Base-by-base conservation (phyloP, 176 grass and related monocot species). In the Saccharum officinarum region DNA sequence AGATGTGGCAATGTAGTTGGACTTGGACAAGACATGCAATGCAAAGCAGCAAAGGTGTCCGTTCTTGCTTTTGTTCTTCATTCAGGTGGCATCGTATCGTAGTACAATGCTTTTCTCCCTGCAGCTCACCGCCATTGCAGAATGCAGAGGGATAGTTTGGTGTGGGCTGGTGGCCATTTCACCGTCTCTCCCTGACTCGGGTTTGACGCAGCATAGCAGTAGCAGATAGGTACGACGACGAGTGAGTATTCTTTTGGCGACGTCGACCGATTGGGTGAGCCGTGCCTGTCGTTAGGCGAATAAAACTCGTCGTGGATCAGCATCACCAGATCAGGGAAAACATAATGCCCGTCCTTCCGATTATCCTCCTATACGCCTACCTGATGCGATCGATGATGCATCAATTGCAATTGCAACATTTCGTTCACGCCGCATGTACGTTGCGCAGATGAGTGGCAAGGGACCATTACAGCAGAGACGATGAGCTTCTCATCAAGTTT, bases 211-310 rank as follows among this genome's bases (percentile, higher is more conserved):
- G 67, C 71, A 57, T 47, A 61, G 22, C 57, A 61, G n/a, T 22
- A 55, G 57, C 8, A 11, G 4, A 3, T 25, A n/a, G 54, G 54
- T n/a, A n/a, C 54, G 45, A 46, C 10, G 49, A 46, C 10, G 49
- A 50, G 2, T 17, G 7, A 7, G 62, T 59, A 83, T 75, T 84
- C 38, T 4, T 38, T 66, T 20, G 3, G n/a, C 1, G 44, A 38
- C 52, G 18, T 10, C 1, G 41, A 10, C 22, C 3, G 72, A 49
- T 14, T 14, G 6, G 86, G 39, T 88, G 64, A 83, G 86, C 17
- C 63, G 41, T 71, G 84, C 18, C 73, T 50, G 39, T 88, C 80
- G 80, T 77, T 83, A 64, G 80, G 86, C 64, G 85, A 69, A 87
- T 60, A 34, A 69, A 87, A 61, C 22, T 50, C 68, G 80, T 5